Percentiles rank a stretch among this genome's conserved stretches.
Evolutionary conservation across 345 rosid genomes (phyloP).

Genomic region (Acer saccharum): DNA sequence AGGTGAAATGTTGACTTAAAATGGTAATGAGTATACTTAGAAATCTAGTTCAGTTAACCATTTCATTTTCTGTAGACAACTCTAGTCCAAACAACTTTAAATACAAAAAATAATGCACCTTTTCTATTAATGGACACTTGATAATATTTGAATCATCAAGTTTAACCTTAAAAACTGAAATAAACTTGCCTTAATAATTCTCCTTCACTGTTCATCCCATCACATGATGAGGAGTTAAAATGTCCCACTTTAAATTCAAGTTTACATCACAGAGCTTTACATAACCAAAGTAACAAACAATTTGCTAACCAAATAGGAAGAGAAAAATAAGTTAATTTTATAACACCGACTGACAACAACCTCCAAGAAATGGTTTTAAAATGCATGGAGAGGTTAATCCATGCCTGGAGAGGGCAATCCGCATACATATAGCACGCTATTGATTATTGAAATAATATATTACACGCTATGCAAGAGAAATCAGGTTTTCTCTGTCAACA

Average conservation of each 20-base stretch:
- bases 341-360: not conserved
- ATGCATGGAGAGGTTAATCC: too few relatives aligned
- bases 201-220: not conserved
- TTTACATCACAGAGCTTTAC: not conserved
- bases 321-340: not conserved
- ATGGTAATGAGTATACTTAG: not conserved
- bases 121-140: not conserved
- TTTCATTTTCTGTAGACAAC: not conserved
- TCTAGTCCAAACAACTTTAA: conserved; percentile 4
- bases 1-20: not conserved
- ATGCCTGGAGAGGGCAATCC: not conserved
- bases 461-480: not conserved
- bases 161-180: not conserved
- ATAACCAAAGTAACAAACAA: not conserved
- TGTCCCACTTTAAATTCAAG: not conserved
- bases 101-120: not conserved
- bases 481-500: not conserved
- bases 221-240: not conserved
- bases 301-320: not conserved
- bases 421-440: not conserved
- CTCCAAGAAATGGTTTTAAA: not conserved
- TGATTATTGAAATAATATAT: not conserved
- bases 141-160: not conserved
- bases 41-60: not conserved
- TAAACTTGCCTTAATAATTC: not conserved